Conservation (phyloP, 2,329 filamentous ascomycete genomes). For the Paecilomyces fulvus region DNA sequence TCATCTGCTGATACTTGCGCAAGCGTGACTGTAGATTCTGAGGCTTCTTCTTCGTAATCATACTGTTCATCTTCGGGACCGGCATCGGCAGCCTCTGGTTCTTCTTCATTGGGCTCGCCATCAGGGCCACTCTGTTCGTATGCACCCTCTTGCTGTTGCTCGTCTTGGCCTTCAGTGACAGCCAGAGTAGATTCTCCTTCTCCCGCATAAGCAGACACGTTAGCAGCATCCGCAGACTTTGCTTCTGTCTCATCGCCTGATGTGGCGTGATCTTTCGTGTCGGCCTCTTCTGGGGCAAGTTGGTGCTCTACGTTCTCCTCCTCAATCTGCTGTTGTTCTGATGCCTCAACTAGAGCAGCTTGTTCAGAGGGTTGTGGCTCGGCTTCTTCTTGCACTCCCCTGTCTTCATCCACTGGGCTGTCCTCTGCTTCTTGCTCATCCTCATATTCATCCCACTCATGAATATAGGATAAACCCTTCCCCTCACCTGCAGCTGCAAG, state of each 20-base stretch:
- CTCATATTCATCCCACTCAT: slow-evolving; percentile 39
- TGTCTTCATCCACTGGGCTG: slow-evolving; percentile 17
- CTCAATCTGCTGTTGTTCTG: not conserved
- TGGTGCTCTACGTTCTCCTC: not conserved
- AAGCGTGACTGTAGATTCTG: slow-evolving; percentile 22
- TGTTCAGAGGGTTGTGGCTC: not conserved
- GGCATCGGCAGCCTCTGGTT: not conserved
- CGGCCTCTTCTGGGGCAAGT: not conserved
- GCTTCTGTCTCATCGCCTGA: not conserved
- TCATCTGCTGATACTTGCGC: slow-evolving; percentile 11
- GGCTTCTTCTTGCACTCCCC: not conserved
- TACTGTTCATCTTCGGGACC: slow-evolving; percentile 12
- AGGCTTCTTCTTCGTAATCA: slow-evolving; percentile 19
- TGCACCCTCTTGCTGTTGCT: slow-evolving; percentile 12
- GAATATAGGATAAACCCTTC: slow-evolving; percentile 47
- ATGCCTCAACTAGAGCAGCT: not conserved
- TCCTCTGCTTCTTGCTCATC: slow-evolving; percentile 34
- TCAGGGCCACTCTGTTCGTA: slow-evolving; percentile 1
- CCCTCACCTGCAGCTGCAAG: slow-evolving; percentile 46
- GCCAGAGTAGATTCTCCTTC: slow-evolving; percentile 7
- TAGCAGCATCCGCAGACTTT: slow-evolving; percentile 4
- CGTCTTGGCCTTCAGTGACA: slow-evolving; percentile 6
- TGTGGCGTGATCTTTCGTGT: not conserved
- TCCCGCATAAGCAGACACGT: slow-evolving; percentile 7
- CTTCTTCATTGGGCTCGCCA: slow-evolving; percentile 4